Percentiles rank a stretch among this genome's conserved stretches.
Evolutionary conservation across 805 yeast species (phyloP).

Genomic region (Saccharomycopsis synnaedendra): DNA sequence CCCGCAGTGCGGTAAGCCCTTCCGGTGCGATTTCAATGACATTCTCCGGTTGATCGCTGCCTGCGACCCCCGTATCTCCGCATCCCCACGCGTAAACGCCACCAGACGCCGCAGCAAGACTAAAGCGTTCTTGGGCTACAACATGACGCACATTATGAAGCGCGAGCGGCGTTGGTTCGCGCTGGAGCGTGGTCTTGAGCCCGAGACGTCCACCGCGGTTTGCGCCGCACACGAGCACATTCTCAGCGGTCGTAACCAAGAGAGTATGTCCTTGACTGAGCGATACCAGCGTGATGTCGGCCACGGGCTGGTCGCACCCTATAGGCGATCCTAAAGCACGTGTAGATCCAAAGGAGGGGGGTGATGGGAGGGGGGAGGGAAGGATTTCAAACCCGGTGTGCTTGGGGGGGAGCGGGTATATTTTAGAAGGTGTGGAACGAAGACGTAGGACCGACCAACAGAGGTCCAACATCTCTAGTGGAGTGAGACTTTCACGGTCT

Average conservation of each 20-base stretch:
- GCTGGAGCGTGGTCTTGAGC: too few relatives aligned
- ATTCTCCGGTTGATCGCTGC: too few relatives aligned
- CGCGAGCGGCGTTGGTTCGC: too few relatives aligned
- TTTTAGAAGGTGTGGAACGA: conserved; percentile 25
- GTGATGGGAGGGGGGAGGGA: too few relatives aligned
- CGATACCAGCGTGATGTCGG: too few relatives aligned
- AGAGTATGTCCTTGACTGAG: conserved; percentile 34
- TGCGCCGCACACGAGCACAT: conserved; percentile 49
- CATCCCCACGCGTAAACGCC: conserved; percentile 75
- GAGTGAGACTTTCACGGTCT: conserved; percentile 64
- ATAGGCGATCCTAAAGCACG: too few relatives aligned
- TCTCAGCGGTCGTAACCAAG: conserved; percentile 36
- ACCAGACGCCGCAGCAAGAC: conserved; percentile 41
- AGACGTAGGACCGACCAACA: too few relatives aligned
- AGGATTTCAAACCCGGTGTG: too few relatives aligned
- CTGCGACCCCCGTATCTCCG: conserved; percentile 33
- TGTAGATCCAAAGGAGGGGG: conserved; percentile 19
- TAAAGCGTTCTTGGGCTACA: conserved; percentile 56
- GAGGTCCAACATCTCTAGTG: conserved; percentile 26
- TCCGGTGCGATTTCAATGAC: conserved; percentile 1
- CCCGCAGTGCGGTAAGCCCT: conserved; percentile 51
- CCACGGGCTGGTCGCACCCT: too few relatives aligned
- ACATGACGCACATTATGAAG: conserved; percentile 28
- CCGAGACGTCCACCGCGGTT: conserved; percentile 69
- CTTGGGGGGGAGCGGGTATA: conserved; percentile 26